These are phyloP conservation scores for Leccinum variabile DNA, from an alignment of 1,284 basidiomycete species.

Conservation along the genomic window DNA sequence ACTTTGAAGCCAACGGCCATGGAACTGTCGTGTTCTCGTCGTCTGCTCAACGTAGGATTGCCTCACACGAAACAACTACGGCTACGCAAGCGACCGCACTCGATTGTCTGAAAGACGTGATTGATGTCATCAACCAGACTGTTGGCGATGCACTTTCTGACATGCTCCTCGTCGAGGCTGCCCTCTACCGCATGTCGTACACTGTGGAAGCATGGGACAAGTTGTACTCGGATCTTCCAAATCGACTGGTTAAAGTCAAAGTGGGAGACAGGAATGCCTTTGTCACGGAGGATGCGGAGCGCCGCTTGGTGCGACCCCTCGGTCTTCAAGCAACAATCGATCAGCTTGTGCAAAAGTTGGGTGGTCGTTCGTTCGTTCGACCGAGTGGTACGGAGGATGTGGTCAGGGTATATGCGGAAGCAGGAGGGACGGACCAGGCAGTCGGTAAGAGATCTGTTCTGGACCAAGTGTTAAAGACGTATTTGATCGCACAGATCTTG, in stretches of 20 bases:
- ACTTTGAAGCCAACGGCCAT: conserved; percentile 99
- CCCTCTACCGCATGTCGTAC: conserved; percentile 87
- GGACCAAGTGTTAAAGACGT: conserved; percentile 4
- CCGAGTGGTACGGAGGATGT: conserved; percentile 99
- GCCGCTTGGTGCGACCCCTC: conserved; percentile 77
- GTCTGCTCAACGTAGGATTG: conserved; percentile 61
- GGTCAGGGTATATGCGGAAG: conserved; percentile 97
- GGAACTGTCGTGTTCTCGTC: conserved; percentile 96
- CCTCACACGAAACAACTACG: conserved; percentile 68
- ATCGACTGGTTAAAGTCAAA: conserved; percentile 94
- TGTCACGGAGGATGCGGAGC: conserved; percentile 93
- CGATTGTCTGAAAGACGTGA: conserved; percentile 74
- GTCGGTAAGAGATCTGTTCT: conserved; percentile 62
- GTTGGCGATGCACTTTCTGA: conserved; percentile 98
- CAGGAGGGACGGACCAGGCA: conserved; percentile 69
- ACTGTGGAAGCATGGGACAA: conserved; percentile 90
- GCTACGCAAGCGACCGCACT: conserved; percentile 81
- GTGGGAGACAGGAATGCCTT: conserved; percentile 86
- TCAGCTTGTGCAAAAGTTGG: conserved; percentile 81
- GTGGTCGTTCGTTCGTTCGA: conserved; percentile 90
- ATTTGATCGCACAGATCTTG: conserved; percentile 57
- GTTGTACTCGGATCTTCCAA: conserved; percentile 92
- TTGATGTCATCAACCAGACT: conserved; percentile 94
- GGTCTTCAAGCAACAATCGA: conserved; percentile 89
- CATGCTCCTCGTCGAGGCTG: conserved; percentile 92